A percentile compares a stretch with the other conserved stretches of the same genome.
These are phyloP conservation scores for Leptodontidium sp. DNA, from an alignment of 2,329 filamentous ascomycete genomes.

Conservation along the genomic window DNA sequence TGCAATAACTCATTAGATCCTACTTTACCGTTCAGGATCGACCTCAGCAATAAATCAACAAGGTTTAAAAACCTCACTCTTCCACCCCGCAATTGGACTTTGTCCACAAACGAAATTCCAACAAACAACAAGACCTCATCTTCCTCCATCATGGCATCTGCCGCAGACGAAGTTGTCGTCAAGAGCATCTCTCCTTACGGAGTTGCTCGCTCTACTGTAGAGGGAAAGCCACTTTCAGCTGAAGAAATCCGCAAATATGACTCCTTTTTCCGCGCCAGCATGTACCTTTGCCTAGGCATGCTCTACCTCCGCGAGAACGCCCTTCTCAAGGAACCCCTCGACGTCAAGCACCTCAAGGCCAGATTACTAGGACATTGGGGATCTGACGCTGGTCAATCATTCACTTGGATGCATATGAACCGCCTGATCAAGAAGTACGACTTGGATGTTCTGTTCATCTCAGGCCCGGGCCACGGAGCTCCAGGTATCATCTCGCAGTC, in stretches of 20 bases:
- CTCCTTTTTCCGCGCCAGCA: conserved; percentile 76
- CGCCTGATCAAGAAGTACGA: conserved; percentile 83
- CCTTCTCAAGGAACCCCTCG: conserved; percentile 74
- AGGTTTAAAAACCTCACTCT: conserved; percentile 8
- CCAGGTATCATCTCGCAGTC: conserved; percentile 79
- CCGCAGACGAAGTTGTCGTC: conserved; percentile 48
- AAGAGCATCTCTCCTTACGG: conserved; percentile 71
- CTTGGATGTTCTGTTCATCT: conserved; percentile 75
- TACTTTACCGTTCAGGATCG: conserved; percentile 12
- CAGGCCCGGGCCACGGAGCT: conserved; percentile 80
- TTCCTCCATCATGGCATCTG: conserved; percentile 36
- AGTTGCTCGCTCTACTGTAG: conserved; percentile 69
- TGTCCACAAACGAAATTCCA: conserved; percentile 10
- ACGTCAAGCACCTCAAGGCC: conserved; percentile 73
- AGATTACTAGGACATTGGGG: conserved; percentile 82
- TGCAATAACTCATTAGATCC: conserved; percentile 15
- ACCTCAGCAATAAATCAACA: conserved; percentile 10
- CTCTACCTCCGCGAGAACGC: conserved; percentile 80
- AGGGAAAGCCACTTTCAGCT: conserved; percentile 66
- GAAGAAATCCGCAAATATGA: conserved; percentile 75
- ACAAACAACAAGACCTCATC: conserved; percentile 15
- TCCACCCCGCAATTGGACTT: conserved; percentile 7
- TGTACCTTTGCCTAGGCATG: conserved; percentile 82
- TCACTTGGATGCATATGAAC: conserved; percentile 85
- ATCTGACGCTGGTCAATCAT: conserved; percentile 81